Conservation (phyloP, 2,329 filamentous ascomycete genomes). For the Camillea tinctor region DNA sequence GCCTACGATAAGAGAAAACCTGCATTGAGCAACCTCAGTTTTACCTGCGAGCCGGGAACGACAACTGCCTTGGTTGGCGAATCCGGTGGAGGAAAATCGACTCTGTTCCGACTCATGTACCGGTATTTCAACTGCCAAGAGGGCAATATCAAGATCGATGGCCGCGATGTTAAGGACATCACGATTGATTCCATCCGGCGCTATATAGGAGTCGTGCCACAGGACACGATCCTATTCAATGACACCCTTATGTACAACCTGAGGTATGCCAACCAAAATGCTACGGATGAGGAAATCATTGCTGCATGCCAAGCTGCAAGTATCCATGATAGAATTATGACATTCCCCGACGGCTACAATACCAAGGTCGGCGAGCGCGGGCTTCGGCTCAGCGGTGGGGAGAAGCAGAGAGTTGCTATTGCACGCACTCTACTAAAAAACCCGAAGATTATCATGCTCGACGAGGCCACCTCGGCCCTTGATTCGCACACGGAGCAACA, state of each 20-base stretch:
- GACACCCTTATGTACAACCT: slow-evolving; percentile 94
- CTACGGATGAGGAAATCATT: slow-evolving; percentile 78
- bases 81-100: slow-evolving; percentile 95
- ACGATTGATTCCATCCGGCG: slow-evolving; percentile 91
- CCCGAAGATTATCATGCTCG: slow-evolving; percentile 85
- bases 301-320: slow-evolving; percentile 81
- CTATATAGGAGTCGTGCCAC: slow-evolving; percentile 93
- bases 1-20: slow-evolving; percentile 85
- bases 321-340: slow-evolving; percentile 89
- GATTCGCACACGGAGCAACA: slow-evolving; percentile 92
- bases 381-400: slow-evolving; percentile 81
- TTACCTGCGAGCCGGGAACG: slow-evolving; percentile 83
- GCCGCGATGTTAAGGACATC: slow-evolving; percentile 76
- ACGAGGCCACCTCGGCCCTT: slow-evolving; percentile 88
- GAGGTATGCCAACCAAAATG: slow-evolving; percentile 79
- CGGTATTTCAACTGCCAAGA: slow-evolving; percentile 87
- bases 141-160: slow-evolving; percentile 82
- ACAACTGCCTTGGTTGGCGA: slow-evolving; percentile 96
- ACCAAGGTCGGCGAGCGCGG: slow-evolving; percentile 92
- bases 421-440: slow-evolving; percentile 91
- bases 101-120: slow-evolving; percentile 91
- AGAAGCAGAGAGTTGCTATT: slow-evolving; percentile 92
- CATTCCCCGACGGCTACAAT: slow-evolving; percentile 82
- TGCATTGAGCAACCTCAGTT: slow-evolving; percentile 78
- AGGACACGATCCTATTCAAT: slow-evolving; percentile 95